phyloP scores from a whole-genome alignment of 345 rosid genomes.

The Trapa bicornis region DNA sequence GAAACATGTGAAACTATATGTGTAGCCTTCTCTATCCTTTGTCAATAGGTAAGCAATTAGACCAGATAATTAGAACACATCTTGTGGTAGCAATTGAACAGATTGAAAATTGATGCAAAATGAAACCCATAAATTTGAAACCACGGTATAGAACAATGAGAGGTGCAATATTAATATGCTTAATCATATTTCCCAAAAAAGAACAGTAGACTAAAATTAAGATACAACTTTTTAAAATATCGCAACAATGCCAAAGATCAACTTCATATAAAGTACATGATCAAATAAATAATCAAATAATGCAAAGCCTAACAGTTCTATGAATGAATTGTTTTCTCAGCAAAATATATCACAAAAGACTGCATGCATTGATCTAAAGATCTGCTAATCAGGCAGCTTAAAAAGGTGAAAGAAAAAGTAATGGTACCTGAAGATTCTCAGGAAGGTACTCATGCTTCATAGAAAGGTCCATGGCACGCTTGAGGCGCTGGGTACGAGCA shows the following conservation, averaged over 20 bases:
- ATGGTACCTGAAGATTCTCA: constrained; percentile 55
- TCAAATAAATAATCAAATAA: not conserved
- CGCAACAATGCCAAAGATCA: not conserved
- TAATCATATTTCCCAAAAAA: not conserved
- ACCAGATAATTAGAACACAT: not conserved
- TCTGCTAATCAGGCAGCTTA: not conserved
- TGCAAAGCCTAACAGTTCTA: not conserved
- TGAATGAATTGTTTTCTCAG: not conserved
- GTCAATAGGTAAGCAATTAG: not conserved
- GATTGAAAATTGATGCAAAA: not conserved
- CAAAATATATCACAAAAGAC: not conserved
- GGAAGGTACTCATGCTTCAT: constrained; percentile 94
- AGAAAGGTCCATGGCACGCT: constrained; percentile 98
- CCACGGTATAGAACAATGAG: not conserved
- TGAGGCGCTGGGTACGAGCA: constrained; percentile 91
- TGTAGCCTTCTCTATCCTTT: not conserved
- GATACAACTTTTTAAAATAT: not conserved
- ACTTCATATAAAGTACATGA: not conserved
- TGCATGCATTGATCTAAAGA: too few species aligned
- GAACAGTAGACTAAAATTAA: not conserved
- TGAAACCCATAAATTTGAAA: not conserved
- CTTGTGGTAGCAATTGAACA: not conserved
- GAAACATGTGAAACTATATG: not conserved
- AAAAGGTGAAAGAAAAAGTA: not conserved
- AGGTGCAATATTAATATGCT: not conserved